phyloP scores from a whole-genome alignment of 805 yeast genomes.

The Yarrowia sp. region DNA sequence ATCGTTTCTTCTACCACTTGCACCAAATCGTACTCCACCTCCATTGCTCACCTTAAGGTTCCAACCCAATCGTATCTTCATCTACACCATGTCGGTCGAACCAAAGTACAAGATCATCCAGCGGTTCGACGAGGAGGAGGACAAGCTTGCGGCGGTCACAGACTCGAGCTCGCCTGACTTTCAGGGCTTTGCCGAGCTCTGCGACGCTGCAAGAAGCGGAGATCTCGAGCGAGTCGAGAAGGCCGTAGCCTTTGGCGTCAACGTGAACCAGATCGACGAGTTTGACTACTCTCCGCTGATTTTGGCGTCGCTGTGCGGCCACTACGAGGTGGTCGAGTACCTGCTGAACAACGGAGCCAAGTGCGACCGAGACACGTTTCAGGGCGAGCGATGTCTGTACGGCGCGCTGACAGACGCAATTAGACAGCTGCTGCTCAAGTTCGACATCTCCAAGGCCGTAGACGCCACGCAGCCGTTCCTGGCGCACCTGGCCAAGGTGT shows the following conservation, averaged over 20 bases:
- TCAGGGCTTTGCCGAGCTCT: conserved; percentile 43
- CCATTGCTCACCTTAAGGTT: neutral
- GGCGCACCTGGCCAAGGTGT: conserved; percentile 57
- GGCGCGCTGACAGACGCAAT: conserved; percentile 73
- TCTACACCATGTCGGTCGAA: neutral
- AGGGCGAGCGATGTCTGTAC: conserved; percentile 74
- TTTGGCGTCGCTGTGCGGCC: conserved; percentile 74
- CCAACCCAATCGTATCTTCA: neutral
- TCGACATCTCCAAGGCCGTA: conserved; percentile 64
- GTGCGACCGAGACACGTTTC: conserved; percentile 78
- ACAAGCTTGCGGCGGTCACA: neutral
- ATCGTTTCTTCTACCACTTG: too few relatives aligned
- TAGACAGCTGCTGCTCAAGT: conserved; percentile 54
- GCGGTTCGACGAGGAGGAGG: conserved; percentile 21
- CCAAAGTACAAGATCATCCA: conserved; percentile 17
- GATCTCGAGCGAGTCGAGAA: conserved; percentile 63
- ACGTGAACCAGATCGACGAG: conserved; percentile 58
- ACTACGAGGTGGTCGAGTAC: conserved; percentile 57
- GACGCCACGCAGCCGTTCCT: conserved; percentile 72
- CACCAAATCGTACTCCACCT: too few relatives aligned
- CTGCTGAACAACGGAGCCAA: conserved; percentile 66
- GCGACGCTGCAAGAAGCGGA: conserved; percentile 67
- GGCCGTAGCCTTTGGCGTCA: conserved; percentile 52
- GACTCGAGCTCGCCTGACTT: neutral
- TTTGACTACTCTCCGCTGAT: conserved; percentile 77